Evolutionary conservation across 2,329 filamentous ascomycete genomes (phyloP).

Genomic region (Fusarium sulawesiense): DNA sequence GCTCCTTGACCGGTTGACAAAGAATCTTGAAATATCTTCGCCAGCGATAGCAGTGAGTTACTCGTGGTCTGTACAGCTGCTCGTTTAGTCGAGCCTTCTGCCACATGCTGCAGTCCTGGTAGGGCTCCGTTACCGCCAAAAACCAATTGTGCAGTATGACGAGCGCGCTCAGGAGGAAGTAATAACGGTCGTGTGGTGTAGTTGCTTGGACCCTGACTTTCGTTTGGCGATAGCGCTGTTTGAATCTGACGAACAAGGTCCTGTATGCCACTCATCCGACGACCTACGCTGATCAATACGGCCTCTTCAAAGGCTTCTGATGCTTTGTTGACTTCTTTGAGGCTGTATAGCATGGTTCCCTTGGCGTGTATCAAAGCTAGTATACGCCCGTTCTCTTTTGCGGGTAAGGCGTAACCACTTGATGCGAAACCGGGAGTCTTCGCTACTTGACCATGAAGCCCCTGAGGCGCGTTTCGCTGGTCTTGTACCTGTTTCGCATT

Average conservation of each 20-base stretch:
- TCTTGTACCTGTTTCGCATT: constrained; percentile 41
- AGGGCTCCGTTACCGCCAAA: constrained; percentile 81
- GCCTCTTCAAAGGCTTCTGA: constrained; percentile 95
- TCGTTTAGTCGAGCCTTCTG: constrained; percentile 76
- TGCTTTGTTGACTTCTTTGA: constrained; percentile 83
- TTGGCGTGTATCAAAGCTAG: constrained; percentile 96
- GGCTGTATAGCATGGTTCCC: constrained; percentile 95
- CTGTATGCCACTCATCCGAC: constrained; percentile 75
- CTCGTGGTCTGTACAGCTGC: constrained; percentile 93
- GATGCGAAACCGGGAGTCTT: constrained; percentile 49
- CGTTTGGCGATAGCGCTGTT: constrained; percentile 66
- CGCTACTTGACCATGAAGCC: constrained; percentile 33
- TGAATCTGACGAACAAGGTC: constrained; percentile 84
- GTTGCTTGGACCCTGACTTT: constrained; percentile 10
- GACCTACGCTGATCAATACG: constrained; percentile 86
- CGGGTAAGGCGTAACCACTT: constrained; percentile 82
- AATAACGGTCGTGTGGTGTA: constrained; percentile 68
- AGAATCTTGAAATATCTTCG: constrained; percentile 97
- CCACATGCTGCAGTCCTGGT: constrained; percentile 77
- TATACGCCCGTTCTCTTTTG: constrained; percentile 90
- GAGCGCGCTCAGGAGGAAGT: constrained; percentile 83
- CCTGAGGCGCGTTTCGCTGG: constrained; percentile 35
- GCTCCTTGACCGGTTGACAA: constrained; percentile 79
- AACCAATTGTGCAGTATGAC: constrained; percentile 83
- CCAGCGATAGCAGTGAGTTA: constrained; percentile 92